Percentiles rank a stretch among this genome's conserved stretches.
These are phyloP conservation scores for Barnettozyma siamensis DNA, from an alignment of 805 yeast genomes.

Conservation along the genomic window DNA sequence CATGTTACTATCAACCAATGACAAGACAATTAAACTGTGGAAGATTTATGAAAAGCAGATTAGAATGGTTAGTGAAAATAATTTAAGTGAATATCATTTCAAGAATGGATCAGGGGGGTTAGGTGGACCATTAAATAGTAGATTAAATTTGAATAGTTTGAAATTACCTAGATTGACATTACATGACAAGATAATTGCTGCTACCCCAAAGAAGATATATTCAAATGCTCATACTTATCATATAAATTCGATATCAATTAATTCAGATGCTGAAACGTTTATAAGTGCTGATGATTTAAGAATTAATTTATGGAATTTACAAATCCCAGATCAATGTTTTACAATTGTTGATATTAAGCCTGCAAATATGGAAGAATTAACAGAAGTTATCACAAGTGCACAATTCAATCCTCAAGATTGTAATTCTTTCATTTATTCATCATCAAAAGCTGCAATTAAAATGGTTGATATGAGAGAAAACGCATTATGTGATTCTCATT, in stretches of 20 bases:
- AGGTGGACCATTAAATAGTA: constrained; percentile 7
- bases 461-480: constrained; percentile 94
- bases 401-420: constrained; percentile 93
- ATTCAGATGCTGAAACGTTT: constrained; percentile 94
- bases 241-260: constrained; percentile 90
- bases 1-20: constrained; percentile 85
- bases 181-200: constrained; percentile 93
- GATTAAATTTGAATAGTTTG: constrained; percentile 40
- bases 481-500: constrained; percentile 87
- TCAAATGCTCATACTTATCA: constrained; percentile 98
- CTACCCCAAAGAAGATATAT: constrained; percentile 86
- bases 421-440: constrained; percentile 90
- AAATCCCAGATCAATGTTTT: constrained; percentile 90
- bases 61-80: constrained; percentile 88
- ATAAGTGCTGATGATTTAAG: constrained; percentile 90
- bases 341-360: constrained; percentile 98
- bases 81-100: constrained; percentile 45
- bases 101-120: constrained; percentile 2
- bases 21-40: constrained; percentile 98
- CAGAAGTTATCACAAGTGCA: constrained; percentile 95
- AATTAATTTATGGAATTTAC: constrained; percentile 91
- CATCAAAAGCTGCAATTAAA: constrained; percentile 93
- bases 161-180: constrained; percentile 84
- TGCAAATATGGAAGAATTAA: constrained; percentile 95
- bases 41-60: constrained; percentile 88